Percentiles rank a stretch among this genome's conserved stretches.
phyloP scores from a whole-genome alignment of 1,284 basidiomycete genomes.

The Somion occarium region DNA sequence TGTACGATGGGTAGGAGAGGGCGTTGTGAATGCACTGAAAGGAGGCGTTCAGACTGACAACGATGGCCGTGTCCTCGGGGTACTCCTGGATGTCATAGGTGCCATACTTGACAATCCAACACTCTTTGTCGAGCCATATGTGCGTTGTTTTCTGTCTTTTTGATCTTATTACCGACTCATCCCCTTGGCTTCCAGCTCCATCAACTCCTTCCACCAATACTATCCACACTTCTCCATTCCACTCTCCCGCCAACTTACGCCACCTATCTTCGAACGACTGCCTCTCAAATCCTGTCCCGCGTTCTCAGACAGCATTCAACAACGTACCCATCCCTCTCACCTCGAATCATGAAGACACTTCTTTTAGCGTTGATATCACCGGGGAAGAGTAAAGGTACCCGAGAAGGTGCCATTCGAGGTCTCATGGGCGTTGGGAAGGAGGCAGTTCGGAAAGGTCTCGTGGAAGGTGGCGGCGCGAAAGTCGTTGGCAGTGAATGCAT shows the following conservation, averaged over 20 bases:
- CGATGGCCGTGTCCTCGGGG: conserved; percentile 67
- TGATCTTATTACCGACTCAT: neutral
- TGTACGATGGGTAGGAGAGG: conserved; percentile 92
- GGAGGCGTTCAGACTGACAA: conserved; percentile 55
- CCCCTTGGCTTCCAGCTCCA: conserved; percentile 74
- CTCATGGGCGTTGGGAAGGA: conserved; percentile 80
- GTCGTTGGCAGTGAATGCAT: conserved; percentile 63
- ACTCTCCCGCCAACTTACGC: conserved; percentile 59
- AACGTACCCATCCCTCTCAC: conserved; percentile 80
- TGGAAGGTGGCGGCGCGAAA: conserved; percentile 71
- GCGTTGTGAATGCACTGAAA: conserved; percentile 65
- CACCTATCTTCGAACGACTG: conserved; percentile 65
- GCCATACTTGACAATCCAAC: conserved; percentile 81
- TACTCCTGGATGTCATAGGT: conserved; percentile 77
- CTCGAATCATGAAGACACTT: conserved; percentile 90
- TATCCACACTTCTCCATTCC: conserved; percentile 88
- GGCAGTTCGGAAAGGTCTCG: conserved; percentile 73
- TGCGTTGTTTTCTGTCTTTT: conserved; percentile 39
- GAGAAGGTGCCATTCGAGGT: conserved; percentile 84
- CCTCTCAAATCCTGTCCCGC: conserved; percentile 80
- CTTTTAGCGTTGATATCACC: conserved; percentile 78
- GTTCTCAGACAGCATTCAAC: conserved; percentile 76
- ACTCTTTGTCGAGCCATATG: conserved; percentile 96
- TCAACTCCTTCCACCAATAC: conserved; percentile 90
- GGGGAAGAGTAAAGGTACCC: conserved; percentile 67